Evolutionary conservation across 495 filamentous ascomycete species (phyloP).

Genomic region (Lentithecium fluviatile): DNA sequence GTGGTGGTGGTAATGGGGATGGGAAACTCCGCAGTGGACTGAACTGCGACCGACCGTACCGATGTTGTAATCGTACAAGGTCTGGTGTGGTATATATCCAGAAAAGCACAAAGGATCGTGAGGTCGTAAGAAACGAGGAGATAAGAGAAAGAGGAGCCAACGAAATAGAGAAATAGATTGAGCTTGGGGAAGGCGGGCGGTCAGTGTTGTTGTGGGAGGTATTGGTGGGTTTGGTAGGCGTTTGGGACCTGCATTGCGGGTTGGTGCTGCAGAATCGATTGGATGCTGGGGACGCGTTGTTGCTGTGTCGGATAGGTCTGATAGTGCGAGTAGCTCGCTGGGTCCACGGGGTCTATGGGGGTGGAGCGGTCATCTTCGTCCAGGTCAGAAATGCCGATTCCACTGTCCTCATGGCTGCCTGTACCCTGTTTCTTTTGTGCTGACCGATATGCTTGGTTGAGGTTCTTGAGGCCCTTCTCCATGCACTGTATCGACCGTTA

Average conservation of each 20-base stretch:
- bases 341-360: not conserved
- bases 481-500: conserved; percentile 46
- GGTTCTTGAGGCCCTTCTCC: conserved; percentile 54
- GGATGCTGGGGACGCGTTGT: conserved; percentile 33
- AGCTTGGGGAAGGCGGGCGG: not conserved
- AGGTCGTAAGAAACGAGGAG: conserved; percentile 9
- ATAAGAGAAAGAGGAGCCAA: not conserved
- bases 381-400: conserved; percentile 36
- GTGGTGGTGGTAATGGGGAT: not conserved
- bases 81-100: too few relatives aligned
- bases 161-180: not conserved
- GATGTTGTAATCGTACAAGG: too few relatives aligned
- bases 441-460: conserved; percentile 46
- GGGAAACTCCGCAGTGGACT: too few relatives aligned
- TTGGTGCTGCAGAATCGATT: conserved; percentile 27
- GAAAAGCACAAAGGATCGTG: conserved; percentile 20
- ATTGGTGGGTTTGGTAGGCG: not conserved
- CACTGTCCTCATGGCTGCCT: conserved; percentile 34
- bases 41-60: too few relatives aligned
- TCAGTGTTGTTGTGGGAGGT: not conserved
- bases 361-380: conserved; percentile 31
- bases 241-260: not conserved
- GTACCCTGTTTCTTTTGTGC: conserved; percentile 39
- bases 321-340: too few relatives aligned
- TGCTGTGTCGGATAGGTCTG: not conserved